Base-by-base conservation (phyloP, 139 green algal species). In the Tetradesmus lagerheimii region DNA sequence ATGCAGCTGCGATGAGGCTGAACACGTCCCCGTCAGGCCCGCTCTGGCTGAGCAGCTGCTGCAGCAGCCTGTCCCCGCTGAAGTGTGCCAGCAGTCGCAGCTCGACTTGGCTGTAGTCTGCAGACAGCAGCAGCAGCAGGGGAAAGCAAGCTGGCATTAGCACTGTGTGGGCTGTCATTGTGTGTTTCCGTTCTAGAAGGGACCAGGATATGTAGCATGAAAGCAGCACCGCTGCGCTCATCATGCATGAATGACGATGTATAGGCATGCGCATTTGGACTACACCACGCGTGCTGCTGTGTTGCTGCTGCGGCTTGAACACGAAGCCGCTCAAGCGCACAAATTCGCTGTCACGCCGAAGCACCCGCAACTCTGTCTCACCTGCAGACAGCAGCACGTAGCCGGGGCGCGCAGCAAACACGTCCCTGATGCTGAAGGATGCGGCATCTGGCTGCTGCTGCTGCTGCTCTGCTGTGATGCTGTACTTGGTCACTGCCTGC, bases 81-180 rank as follows among this genome's bases (percentile, higher is more conserved):
- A 96, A 83, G 88, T 97, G 95, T 11, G 95, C 95, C 80, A 96
- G 83, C 67, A 97, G 83, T 6, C 95, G 83, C 90, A 96, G 88
- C 91, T 96, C 94, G 6, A 97, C 80, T 89, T 96, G 93, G 85
- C 80, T 90, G 90, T 93, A 95, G 87, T 93, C 91, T 15, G 83
- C 66, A 71, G 29, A 66, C 67, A 80, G 88, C 80, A 89, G 47
- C 50, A 89, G 57, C 57, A 71, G 57, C 57, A 62, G 47, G 47
- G 12, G 1, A 12, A 62, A 23, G 47, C 47, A 62, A 62, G 47
- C 20, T 62, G 2, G 47, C 47, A 18, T 62, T 23, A 14, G 47
- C 47, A 62, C 47, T 23, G 47, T 18, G 47, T 20, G 47, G 12
- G 47, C 47, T 23, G 18, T 16, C 47, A 62, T 76, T 1, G 2